Evolutionary conservation across 2,329 filamentous ascomycete species (phyloP), one percentile per base, ranked within the genome.

Genomic region (Decorospora gaudefroyi): DNA sequence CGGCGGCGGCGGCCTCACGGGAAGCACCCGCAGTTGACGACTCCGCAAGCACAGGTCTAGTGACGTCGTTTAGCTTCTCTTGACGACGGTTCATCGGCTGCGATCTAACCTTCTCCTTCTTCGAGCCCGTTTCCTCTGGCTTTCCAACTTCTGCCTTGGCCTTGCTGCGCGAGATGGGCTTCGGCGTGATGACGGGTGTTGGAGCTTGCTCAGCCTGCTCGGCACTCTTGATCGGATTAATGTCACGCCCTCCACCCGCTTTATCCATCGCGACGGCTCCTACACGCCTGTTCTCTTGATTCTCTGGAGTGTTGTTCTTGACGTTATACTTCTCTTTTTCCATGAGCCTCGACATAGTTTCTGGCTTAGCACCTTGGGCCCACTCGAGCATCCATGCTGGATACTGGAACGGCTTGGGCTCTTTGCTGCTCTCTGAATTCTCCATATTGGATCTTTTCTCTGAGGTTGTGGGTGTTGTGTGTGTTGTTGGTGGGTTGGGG

Each of bases 301-400:
- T 32, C 18, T 43, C 32, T 15, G 27, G 11, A n/a, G 19, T 34
- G 12, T 35, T 33, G 2, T 22, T 15, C 5, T 41, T 15, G 2
- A 13, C 16, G 4, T 39, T 19, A 6, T 31, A 26, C 17, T 30
- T 37, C 11, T 18, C 25, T 9, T 46, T 17, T 28, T 36, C 37
- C 23, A 49, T 6, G 6, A 21, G 38, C 21, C 15, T 35, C 5
- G 33, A 18, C 7, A 49, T 12, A 11, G 22, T 30, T 9, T 41
- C 37, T 16, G 37, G 22, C 2, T 16, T 12, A 8, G 44, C 13
- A 13, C 40, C 22, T 25, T 26, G 13, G 13, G 51, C 47, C 8
- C n/a, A 26, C 7, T 29, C 29, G 4, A 34, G 10, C 23, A 53
- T 32, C 43, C 34, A 47, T 29, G 22, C 35, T 15, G 40, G 41